Evolutionary conservation across 2,329 filamentous ascomycete species (phyloP).

Genomic region (Diaporthe vexans): DNA sequence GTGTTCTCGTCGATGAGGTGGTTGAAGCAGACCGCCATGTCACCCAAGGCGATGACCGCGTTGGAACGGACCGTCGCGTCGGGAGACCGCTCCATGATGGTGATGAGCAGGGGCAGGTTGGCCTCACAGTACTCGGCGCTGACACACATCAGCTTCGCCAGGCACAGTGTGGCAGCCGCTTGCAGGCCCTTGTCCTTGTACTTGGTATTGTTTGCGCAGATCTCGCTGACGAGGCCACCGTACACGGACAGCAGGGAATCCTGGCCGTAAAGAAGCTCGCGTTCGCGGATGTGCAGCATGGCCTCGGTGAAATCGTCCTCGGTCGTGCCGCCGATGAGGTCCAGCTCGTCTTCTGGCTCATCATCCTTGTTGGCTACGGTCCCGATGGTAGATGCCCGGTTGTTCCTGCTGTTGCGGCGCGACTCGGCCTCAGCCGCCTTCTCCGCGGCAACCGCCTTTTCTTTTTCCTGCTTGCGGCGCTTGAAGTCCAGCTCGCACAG

Average conservation of each 20-base stretch:
- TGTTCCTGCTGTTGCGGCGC: slow-evolving; percentile 48
- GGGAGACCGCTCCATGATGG: slow-evolving; percentile 94
- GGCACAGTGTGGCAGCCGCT: slow-evolving; percentile 91
- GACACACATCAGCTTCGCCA: slow-evolving; percentile 99
- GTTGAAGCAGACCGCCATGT: slow-evolving; percentile 99
- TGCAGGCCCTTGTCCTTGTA: slow-evolving; percentile 93
- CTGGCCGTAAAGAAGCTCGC: slow-evolving; percentile 85
- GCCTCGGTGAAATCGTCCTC: slow-evolving; percentile 94
- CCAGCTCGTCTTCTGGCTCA: slow-evolving; percentile 87
- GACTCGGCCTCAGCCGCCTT: slow-evolving; percentile 57
- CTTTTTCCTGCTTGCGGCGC: slow-evolving; percentile 90
- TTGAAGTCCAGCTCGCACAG: slow-evolving; percentile 99
- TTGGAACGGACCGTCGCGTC: slow-evolving; percentile 96
- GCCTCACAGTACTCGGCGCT: slow-evolving; percentile 96
- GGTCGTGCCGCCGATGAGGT: slow-evolving; percentile 95
- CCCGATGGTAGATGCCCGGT: slow-evolving; percentile 44
- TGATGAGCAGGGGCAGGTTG: slow-evolving; percentile 93
- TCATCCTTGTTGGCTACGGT: slow-evolving; percentile 59
- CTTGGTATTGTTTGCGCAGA: slow-evolving; percentile 93
- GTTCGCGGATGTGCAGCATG: slow-evolving; percentile 86
- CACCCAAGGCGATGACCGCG: slow-evolving; percentile 94
- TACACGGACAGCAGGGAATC: slow-evolving; percentile 90
- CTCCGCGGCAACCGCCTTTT: slow-evolving; percentile 71
- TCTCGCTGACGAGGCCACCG: slow-evolving; percentile 90
- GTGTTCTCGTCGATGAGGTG: slow-evolving; percentile 99